Conservation (phyloP, 2,329 filamentous ascomycete genomes). For the Chaetomiaceae sp. region DNA sequence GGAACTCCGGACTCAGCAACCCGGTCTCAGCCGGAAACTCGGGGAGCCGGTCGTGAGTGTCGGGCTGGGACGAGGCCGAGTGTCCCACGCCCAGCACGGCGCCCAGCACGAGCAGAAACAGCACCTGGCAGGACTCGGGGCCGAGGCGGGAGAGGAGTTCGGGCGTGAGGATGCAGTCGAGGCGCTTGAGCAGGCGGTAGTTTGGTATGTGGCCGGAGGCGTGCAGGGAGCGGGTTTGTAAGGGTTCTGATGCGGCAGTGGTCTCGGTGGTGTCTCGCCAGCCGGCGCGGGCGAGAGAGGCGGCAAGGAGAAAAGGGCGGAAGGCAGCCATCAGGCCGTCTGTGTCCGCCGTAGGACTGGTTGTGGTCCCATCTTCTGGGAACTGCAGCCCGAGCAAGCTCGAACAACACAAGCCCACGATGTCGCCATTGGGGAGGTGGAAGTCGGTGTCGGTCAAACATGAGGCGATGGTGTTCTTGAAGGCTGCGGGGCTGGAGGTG, state of each 20-base stretch:
- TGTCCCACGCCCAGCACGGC: conserved; percentile 30
- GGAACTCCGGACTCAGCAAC: conserved; percentile 25
- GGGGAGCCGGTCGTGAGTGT: too few relatives aligned
- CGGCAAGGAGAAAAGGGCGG: conserved; percentile 29
- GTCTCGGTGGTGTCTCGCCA: conserved; percentile 14
- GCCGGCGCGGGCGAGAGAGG: conserved; percentile 28
- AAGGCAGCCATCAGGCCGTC: conserved; percentile 28
- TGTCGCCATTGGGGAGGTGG: conserved; percentile 28
- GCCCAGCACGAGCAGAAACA: conserved; percentile 31
- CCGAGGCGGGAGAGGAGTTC: conserved; percentile 28
- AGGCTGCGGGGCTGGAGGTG: conserved; percentile 14
- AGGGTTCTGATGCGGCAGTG: not conserved
- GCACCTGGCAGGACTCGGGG: conserved; percentile 26
- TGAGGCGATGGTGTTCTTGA: conserved; percentile 28
- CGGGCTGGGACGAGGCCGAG: conserved; percentile 20
- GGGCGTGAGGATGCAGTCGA: conserved; percentile 31
- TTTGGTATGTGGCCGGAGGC: conserved; percentile 27
- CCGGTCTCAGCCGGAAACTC: conserved; percentile 15
- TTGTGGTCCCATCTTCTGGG: conserved; percentile 16
- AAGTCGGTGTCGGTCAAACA: conserved; percentile 29
- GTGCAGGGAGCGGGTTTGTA: conserved; percentile 23
- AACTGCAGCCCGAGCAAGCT: conserved; percentile 24
- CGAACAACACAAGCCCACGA: conserved; percentile 29
- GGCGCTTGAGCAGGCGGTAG: conserved; percentile 28
- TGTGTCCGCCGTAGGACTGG: conserved; percentile 4